Conservation (phyloP, 208 protist genomes). For the Endotrypanum monterogeii region DNA sequence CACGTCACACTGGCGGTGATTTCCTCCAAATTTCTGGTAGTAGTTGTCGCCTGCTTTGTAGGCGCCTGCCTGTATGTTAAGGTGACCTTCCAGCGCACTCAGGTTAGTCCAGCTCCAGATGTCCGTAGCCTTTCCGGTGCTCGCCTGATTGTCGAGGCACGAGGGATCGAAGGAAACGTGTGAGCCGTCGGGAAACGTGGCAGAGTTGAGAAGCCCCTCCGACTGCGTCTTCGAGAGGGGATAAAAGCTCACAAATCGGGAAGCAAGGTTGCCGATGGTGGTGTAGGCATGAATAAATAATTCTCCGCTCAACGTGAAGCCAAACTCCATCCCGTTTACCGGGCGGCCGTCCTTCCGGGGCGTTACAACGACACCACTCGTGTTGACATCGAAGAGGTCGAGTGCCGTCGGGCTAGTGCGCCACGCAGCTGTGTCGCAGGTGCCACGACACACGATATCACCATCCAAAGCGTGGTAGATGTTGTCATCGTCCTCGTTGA, state of each 20-base stretch:
- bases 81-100: constrained; percentile 30
- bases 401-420: constrained; percentile 31
- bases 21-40: constrained; percentile 90
- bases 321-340: constrained; percentile 65
- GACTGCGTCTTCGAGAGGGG: constrained; percentile 44
- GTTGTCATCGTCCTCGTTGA: constrained; percentile 15
- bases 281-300: constrained; percentile 73
- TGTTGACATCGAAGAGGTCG: constrained; percentile 48
- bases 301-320: constrained; percentile 49
- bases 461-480: constrained; percentile 60
- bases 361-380: constrained; percentile 26
- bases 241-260: constrained; percentile 84
- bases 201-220: constrained; percentile 40
- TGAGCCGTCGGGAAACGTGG: constrained; percentile 34
- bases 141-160: constrained; percentile 72
- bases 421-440: constrained; percentile 69
- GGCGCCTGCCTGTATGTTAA: constrained; percentile 52
- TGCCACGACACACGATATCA: constrained; percentile 77
- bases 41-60: constrained; percentile 86
- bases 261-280: constrained; percentile 77
- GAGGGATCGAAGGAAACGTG: constrained; percentile 75
- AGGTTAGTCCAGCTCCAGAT: constrained; percentile 72
- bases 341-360: constrained; percentile 52
- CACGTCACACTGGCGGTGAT: constrained; percentile 79
- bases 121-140: constrained; percentile 43